Evolutionary conservation across 306 rosid species (phyloP).

Genomic region (Vachellia pachyceras): DNA sequence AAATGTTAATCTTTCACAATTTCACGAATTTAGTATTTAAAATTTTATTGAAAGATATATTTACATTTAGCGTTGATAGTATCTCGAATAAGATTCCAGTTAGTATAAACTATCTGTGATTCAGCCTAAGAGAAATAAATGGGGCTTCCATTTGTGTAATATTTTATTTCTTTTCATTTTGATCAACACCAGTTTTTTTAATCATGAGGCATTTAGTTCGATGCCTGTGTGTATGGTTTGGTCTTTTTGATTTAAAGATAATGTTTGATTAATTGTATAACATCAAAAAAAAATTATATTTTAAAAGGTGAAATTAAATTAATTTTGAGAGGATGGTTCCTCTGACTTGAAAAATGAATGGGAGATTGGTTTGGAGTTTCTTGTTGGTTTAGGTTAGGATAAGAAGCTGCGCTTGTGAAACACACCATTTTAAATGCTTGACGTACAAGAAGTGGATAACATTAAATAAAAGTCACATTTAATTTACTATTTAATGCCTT

Average conservation of each 20-base stretch:
- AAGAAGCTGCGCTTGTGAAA: conserved; percentile 2
- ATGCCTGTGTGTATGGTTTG: not conserved
- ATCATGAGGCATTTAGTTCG: not conserved
- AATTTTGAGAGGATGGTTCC: not conserved
- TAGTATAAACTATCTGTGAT: too few relatives aligned
- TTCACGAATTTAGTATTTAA: too few relatives aligned
- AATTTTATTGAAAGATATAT: too few relatives aligned
- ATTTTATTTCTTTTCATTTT: not conserved
- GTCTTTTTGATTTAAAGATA: not conserved
- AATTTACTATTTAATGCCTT: not conserved
- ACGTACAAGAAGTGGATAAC: conserved; percentile 21
- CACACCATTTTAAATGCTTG: conserved; percentile 29
- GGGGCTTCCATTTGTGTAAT: not conserved
- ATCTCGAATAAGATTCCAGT: too few relatives aligned
- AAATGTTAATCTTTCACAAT: too few relatives aligned
- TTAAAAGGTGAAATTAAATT: not conserved
- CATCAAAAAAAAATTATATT: not conserved
- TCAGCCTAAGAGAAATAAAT: too few relatives aligned
- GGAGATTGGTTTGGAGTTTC: conserved; percentile 31
- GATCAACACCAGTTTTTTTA: not conserved
- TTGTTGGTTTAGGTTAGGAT: conserved; percentile 17
- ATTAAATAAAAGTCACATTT: conserved; percentile 1
- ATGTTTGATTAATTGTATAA: not conserved
- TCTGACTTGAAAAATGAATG: not conserved
- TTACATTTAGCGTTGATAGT: too few relatives aligned